Percentiles rank a stretch among this genome's conserved stretches.
Conservation (phyloP, 495 filamentous ascomycete genomes). For the Sordaria brevicollis region DNA sequence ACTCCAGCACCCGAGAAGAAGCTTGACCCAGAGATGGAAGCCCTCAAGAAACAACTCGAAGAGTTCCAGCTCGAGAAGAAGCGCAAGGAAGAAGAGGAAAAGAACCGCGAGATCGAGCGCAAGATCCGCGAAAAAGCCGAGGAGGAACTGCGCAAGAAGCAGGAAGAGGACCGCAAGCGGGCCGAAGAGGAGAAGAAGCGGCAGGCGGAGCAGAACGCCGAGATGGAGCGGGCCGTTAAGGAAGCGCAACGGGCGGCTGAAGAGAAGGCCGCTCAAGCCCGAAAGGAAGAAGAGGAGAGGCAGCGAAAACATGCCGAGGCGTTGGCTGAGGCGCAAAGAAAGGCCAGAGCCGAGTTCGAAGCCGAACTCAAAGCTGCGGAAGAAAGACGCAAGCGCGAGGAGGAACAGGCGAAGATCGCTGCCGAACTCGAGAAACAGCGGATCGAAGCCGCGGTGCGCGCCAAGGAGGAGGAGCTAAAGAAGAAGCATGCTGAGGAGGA, state of each 20-base stretch:
- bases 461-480: slow-evolving; percentile 16
- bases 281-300: slow-evolving; percentile 25
- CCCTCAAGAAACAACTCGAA: slow-evolving; percentile 30
- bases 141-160: slow-evolving; percentile 23
- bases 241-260: slow-evolving; percentile 34
- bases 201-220: slow-evolving; percentile 21
- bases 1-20: slow-evolving; percentile 30
- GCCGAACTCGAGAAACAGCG: slow-evolving; percentile 14
- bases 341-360: slow-evolving; percentile 26
- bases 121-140: slow-evolving; percentile 35
- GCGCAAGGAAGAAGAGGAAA: slow-evolving; percentile 26
- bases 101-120: slow-evolving; percentile 33
- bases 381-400: slow-evolving; percentile 17
- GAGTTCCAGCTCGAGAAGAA: slow-evolving; percentile 25
- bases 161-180: slow-evolving; percentile 27
- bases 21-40: slow-evolving; percentile 35
- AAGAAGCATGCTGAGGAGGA: slow-evolving; percentile 23
- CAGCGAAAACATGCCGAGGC: slow-evolving; percentile 23
- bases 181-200: slow-evolving; percentile 23
- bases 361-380: slow-evolving; percentile 36
- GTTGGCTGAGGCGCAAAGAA: slow-evolving; percentile 1
- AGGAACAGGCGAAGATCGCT: slow-evolving; percentile 8
- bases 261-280: slow-evolving; percentile 27
- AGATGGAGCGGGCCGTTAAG: slow-evolving; percentile 26
- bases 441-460: slow-evolving; percentile 23